These are phyloP conservation scores for Apiospora kogelbergensis DNA, from an alignment of 2,329 filamentous ascomycete genomes.

Conservation along the genomic window DNA sequence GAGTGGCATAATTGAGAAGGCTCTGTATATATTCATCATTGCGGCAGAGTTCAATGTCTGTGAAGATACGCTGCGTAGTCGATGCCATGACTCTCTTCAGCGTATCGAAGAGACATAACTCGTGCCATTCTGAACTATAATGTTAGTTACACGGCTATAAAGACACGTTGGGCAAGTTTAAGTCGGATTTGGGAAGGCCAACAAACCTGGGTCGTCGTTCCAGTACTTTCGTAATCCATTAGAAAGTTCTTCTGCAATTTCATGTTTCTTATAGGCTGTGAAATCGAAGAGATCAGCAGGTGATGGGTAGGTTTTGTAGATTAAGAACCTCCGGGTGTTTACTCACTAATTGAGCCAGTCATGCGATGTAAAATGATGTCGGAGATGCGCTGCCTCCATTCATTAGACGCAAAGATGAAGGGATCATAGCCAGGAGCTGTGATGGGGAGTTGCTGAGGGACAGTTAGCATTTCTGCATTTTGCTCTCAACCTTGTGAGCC, in stretches of 20 bases:
- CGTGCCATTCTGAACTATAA: neutral
- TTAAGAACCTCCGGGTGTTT: no score
- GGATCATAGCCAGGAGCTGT: neutral
- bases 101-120: neutral
- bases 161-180: no score
- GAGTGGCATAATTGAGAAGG: constrained; percentile 13
- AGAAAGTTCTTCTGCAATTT: neutral
- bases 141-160: neutral
- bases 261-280: neutral
- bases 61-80: constrained; percentile 19
- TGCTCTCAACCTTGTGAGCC: neutral
- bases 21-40: constrained; percentile 19
- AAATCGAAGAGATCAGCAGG: neutral
- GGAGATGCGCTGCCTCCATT: neutral
- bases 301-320: neutral
- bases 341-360: neutral
- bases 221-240: neutral
- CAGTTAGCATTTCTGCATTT: no score
- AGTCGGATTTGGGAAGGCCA: neutral
- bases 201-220: neutral
- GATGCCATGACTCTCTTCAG: constrained; percentile 9
- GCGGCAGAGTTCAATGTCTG: constrained; percentile 18
- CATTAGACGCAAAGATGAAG: neutral
- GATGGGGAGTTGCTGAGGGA: neutral
- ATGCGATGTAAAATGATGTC: neutral